Percentiles rank a stretch among this genome's conserved stretches.
phyloP scores from a whole-genome alignment of 192 early-diverging fungal species.

The Mortierella claussenii region DNA sequence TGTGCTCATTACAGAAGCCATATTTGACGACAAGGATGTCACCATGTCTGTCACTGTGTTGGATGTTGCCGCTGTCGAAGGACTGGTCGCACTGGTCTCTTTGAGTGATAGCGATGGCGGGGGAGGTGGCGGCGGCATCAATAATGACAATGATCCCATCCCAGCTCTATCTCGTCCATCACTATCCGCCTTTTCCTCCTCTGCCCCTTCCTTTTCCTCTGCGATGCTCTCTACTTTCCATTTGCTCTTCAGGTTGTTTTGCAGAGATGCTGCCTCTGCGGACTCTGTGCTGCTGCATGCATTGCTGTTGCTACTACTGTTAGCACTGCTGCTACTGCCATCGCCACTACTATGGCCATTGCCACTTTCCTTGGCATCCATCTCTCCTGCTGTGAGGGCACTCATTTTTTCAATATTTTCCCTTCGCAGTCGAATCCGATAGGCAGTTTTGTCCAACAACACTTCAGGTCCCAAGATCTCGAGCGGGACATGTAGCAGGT shows the following conservation, averaged over 20 bases:
- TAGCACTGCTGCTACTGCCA: no score
- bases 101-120: no score
- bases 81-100: no score
- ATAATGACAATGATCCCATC: not conserved
- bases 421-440: conserved; percentile 69
- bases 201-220: not conserved
- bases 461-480: conserved; percentile 67
- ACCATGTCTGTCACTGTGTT: no score
- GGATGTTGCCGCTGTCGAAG: not conserved
- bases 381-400: conserved; percentile 14
- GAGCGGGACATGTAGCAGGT: conserved; percentile 83
- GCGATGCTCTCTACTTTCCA: no score
- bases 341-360: not conserved
- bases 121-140: no score
- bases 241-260: no score
- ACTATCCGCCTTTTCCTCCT: not conserved
- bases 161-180: not conserved
- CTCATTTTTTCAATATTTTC: conserved; percentile 31
- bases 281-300: no score
- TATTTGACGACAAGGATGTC: not conserved
- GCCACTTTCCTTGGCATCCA: conserved; percentile 24
- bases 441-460: conserved; percentile 74
- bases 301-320: no score
- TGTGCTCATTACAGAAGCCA: conserved; percentile 3
- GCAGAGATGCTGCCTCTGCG: no score